Evolutionary conservation across 129 eudicot species (phyloP).

Genomic region (Artemisia annua): DNA sequence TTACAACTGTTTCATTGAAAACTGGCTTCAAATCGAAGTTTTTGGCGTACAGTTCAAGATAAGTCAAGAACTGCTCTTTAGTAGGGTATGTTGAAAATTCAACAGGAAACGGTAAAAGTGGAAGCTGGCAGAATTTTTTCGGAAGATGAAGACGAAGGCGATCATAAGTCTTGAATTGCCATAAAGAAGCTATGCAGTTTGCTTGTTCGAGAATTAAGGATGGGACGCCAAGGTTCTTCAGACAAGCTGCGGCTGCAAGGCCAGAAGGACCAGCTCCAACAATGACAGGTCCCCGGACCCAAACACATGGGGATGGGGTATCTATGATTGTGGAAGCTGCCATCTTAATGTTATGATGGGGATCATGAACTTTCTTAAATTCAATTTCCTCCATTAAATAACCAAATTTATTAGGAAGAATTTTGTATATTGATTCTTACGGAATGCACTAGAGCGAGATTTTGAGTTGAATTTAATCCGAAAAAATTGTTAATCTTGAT

Average conservation of each 20-base stretch:
- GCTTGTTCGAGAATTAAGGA: conserved; percentile 45
- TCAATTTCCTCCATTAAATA: conserved; percentile 31
- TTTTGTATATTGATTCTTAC: conserved; percentile 2
- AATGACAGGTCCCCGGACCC: conserved; percentile 52
- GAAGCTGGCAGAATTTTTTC: conserved; percentile 57
- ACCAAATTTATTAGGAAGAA: neutral
- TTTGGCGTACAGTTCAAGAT: conserved; percentile 47
- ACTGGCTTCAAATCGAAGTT: conserved; percentile 35
- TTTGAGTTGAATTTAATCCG: conserved; percentile 20
- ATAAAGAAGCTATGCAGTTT: conserved; percentile 54
- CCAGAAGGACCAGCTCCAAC: conserved; percentile 62
- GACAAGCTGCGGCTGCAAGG: conserved; percentile 53
- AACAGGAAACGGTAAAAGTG: conserved; percentile 43
- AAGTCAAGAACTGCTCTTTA: conserved; percentile 43
- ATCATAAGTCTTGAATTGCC: conserved; percentile 52
- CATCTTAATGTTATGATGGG: conserved; percentile 16
- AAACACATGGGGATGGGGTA: conserved; percentile 20
- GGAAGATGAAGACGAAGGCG: conserved; percentile 58
- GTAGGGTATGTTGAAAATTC: conserved; percentile 49
- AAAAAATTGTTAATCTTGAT: conserved; percentile 20
- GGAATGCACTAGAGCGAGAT: conserved; percentile 11
- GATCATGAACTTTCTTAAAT: conserved; percentile 55
- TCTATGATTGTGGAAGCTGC: conserved; percentile 2
- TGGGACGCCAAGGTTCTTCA: conserved; percentile 47
- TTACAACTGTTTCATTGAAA: conserved; percentile 43